Conservation (phyloP, 345 rosid genomes). For the Melastoma malabathricum region DNA sequence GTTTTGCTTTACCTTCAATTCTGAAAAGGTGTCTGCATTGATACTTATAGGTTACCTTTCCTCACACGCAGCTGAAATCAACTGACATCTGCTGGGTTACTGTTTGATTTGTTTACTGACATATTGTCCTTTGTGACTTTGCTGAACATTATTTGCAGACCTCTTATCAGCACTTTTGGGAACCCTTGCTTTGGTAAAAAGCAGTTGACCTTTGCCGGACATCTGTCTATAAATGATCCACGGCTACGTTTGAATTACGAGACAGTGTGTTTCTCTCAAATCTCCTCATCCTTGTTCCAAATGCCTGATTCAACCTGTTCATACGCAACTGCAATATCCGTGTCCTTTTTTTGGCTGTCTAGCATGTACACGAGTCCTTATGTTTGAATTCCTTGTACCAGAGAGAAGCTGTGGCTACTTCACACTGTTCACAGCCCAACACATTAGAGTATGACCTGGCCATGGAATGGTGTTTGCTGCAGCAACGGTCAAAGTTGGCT, state of each 20-base stretch:
- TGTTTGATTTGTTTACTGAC: no score
- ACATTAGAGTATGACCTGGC: slow-evolving; percentile 83
- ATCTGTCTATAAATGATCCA: slow-evolving; percentile 33
- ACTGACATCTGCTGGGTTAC: no score
- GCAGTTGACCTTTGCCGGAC: slow-evolving; percentile 46
- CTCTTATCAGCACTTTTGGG: slow-evolving; percentile 53
- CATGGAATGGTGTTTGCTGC: slow-evolving; percentile 60
- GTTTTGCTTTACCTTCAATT: no score
- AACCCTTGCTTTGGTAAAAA: slow-evolving; percentile 36
- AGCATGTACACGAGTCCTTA: background rate
- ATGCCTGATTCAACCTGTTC: background rate
- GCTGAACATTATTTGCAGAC: slow-evolving; percentile 31
- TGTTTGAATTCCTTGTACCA: slow-evolving; percentile 10
- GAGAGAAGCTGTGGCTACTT: slow-evolving; percentile 73
- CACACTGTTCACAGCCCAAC: slow-evolving; percentile 86
- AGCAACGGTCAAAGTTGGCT: slow-evolving; percentile 26
- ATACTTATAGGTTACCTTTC: no score
- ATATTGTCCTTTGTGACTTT: no score
- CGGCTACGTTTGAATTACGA: slow-evolving; percentile 36
- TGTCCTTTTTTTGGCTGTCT: background rate
- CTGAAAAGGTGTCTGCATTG: no score
- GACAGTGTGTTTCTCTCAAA: slow-evolving; percentile 22
- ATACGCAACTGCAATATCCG: background rate
- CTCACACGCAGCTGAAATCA: no score
- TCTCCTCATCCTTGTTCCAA: background rate